These are phyloP conservation scores for Myochromella boudieri DNA, from an alignment of 768 basidiomycete species.

Conservation along the genomic window DNA sequence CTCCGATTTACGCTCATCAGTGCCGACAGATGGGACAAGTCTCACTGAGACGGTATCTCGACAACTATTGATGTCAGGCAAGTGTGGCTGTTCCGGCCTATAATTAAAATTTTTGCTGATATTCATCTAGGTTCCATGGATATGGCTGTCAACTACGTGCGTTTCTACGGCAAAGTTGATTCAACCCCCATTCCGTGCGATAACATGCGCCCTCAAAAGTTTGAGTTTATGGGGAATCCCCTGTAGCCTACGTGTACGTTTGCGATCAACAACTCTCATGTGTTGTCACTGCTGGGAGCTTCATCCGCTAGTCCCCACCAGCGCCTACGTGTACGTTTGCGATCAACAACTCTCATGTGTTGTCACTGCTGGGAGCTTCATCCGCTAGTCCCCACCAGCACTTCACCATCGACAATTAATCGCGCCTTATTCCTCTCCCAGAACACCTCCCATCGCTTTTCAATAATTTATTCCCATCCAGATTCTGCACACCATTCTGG, in stretches of 20 bases:
- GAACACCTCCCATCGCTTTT: too few relatives aligned
- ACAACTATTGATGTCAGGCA: constrained; percentile 3
- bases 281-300: too few relatives aligned
- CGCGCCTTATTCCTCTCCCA: too few relatives aligned
- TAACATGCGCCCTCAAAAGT: neutral
- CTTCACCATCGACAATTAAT: neutral
- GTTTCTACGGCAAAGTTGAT: constrained; percentile 14
- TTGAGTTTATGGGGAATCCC: neutral
- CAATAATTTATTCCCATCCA: too few relatives aligned
- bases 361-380: too few relatives aligned
- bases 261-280: neutral
- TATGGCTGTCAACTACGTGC: constrained; percentile 15
- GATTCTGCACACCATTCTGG: too few relatives aligned
- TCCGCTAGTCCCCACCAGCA: neutral
- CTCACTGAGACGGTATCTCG: neutral
- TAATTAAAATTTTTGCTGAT: neutral
- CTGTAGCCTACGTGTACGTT: neutral
- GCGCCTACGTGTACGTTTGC: too few relatives aligned
- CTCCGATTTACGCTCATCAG: neutral
- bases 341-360: neutral
- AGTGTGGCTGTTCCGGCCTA: neutral
- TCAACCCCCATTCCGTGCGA: neutral
- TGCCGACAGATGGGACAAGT: neutral
- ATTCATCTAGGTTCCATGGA: neutral
- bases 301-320: too few relatives aligned